Base-by-base conservation (phyloP, 352 stramenopile genomes). In the Pythium sp. region DNA sequence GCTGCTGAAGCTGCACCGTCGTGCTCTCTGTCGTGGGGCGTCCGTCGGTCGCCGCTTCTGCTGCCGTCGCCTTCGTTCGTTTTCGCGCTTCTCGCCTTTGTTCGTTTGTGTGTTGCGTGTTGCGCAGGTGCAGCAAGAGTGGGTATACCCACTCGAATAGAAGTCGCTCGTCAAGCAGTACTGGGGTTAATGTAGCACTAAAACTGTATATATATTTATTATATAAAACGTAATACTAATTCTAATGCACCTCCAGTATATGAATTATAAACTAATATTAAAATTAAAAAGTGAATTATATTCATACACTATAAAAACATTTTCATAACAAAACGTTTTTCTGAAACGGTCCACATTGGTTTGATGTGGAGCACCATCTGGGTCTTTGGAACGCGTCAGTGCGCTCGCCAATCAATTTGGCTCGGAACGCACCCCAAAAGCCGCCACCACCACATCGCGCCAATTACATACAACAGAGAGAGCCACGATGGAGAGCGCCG, bases 401-500 rank as follows among this genome's bases (percentile, higher is more conserved):
- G 41, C 53, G 49, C 49, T 47, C 62, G 65, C 65, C 65, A 70
- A 65, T 64, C 65, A 70, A 70, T 70, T 47, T 51, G 24, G 3
- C 22, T 60, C 47, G 30, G 67, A 70, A 75, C 62, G 67, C 55
- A 22, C 53, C 26, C 68, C 69, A 68, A 81, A 72, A 49, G 60
- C 20, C 53, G 41, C 55, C 55, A 41, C 54, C 54, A 28, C 12
- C 53, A 32, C 53, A n/a, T 49, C 15, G 41, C 41, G 6, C 41
- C 41, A 49, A 49, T 49, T 49, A n/a, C 43, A 56, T 2, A 55
- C 36, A 26, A 62, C 8, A 32, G 47, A 59, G 26, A 24, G 46
- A 49, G 54, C 26, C 6, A 81, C 32, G 46, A 91, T 91, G 85
- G 70, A 75, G 72, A 87, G 74, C 38, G 76, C 74, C 38, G 79